These are phyloP conservation scores for Polyporus arcularius DNA, from an alignment of 768 basidiomycete species.

Conservation along the genomic window DNA sequence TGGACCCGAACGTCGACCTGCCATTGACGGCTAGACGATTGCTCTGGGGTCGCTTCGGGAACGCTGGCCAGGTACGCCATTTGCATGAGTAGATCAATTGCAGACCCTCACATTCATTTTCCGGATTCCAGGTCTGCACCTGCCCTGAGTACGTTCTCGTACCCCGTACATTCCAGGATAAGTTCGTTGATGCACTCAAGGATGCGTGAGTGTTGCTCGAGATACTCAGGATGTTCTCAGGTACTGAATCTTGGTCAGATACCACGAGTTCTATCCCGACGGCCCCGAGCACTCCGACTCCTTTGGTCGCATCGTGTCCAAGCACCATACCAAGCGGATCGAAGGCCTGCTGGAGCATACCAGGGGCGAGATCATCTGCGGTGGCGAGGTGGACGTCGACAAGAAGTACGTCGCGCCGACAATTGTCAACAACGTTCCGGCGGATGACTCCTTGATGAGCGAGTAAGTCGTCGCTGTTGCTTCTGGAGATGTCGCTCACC, in stretches of 20 bases:
- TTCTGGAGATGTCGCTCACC: neutral
- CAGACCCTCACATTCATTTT: neutral
- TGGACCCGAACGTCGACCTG: conserved; percentile 63
- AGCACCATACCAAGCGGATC: conserved; percentile 55
- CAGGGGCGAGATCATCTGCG: conserved; percentile 64
- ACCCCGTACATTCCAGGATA: conserved; percentile 39
- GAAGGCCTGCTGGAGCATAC: conserved; percentile 62
- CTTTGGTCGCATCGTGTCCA: conserved; percentile 52
- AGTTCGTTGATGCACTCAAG: conserved; percentile 40
- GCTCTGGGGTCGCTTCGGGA: conserved; percentile 75
- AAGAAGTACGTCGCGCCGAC: conserved; percentile 71
- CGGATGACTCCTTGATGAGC: conserved; percentile 72
- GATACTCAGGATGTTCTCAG: too few relatives aligned
- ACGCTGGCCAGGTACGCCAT: conserved; percentile 56
- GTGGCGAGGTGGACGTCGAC: conserved; percentile 59
- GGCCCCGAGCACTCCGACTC: conserved; percentile 42
- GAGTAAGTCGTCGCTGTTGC: conserved; percentile 48
- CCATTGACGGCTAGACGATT: conserved; percentile 65
- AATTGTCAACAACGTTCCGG: conserved; percentile 59
- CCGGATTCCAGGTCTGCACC: conserved; percentile 49
- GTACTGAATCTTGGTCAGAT: conserved; percentile 33
- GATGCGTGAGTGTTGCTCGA: conserved; percentile 37
- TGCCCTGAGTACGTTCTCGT: conserved; percentile 60
- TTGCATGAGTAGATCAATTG: neutral
- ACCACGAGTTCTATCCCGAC: conserved; percentile 54